phyloP scores from a whole-genome alignment of 805 yeast genomes.

The Kluyveromyces aestuarii region DNA sequence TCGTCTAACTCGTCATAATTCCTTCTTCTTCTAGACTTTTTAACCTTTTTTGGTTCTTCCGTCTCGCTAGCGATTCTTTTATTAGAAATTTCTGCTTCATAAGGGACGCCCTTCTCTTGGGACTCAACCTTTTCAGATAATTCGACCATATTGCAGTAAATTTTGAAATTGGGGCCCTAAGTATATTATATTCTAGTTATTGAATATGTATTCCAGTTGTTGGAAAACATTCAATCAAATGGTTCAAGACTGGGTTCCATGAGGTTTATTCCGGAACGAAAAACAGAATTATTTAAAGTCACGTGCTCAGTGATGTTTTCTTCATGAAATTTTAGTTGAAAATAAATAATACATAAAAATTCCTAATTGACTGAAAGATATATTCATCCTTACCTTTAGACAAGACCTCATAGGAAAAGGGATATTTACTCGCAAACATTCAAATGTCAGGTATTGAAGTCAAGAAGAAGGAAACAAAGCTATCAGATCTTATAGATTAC shows the following conservation, averaged over 20 bases:
- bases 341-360: too few relatives aligned
- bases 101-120: not conserved
- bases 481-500: constrained; percentile 60
- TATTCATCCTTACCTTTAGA: not conserved
- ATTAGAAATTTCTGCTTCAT: not conserved
- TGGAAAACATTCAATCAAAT: too few relatives aligned
- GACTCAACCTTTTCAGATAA: not conserved
- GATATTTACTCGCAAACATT: not conserved
- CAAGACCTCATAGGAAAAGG: not conserved
- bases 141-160: not conserved
- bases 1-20: constrained; percentile 54
- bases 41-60: constrained; percentile 13
- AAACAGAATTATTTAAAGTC: not conserved
- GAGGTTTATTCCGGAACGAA: too few relatives aligned
- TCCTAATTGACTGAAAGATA: too few relatives aligned
- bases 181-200: too few relatives aligned
- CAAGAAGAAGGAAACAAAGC: constrained; percentile 13
- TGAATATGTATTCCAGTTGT: too few relatives aligned
- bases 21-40: constrained; percentile 33
- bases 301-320: not conserved
- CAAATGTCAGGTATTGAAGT: constrained; percentile 1
- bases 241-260: too few relatives aligned
- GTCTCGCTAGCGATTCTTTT: constrained; percentile 6
- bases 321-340: not conserved
- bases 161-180: too few relatives aligned